These are phyloP conservation scores for Pulveroboletus sp. DNA, from an alignment of 1,284 basidiomycete species.

Conservation along the genomic window DNA sequence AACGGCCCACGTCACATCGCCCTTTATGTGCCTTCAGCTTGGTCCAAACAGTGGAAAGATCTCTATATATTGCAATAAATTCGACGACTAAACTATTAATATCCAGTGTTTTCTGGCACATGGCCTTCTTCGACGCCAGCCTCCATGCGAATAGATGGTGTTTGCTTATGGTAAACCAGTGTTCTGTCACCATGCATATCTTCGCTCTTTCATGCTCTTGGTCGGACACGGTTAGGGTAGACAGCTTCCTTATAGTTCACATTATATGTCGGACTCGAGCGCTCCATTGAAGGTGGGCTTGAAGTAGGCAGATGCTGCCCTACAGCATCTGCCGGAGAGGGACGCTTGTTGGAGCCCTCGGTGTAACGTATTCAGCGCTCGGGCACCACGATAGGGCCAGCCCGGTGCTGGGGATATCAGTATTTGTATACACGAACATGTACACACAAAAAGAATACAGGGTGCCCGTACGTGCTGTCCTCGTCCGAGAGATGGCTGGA, in stretches of 20 bases:
- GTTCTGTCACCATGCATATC: conserved; percentile 4
- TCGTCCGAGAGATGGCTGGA: background rate
- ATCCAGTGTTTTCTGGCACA: conserved; percentile 15
- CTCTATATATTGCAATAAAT: conserved; percentile 28
- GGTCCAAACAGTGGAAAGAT: conserved; percentile 17
- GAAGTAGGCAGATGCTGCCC: conserved; percentile 7
- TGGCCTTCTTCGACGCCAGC: conserved; percentile 9
- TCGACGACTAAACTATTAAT: conserved; percentile 27
- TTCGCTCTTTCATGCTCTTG: conserved; percentile 12
- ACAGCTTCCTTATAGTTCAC: conserved; percentile 26
- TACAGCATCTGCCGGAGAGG: background rate
- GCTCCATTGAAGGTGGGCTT: background rate
- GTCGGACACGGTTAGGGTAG: conserved; percentile 16
- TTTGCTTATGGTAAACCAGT: conserved; percentile 22
- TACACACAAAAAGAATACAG: background rate
- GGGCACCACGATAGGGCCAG: background rate
- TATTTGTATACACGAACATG: background rate
- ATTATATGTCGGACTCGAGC: conserved; percentile 21
- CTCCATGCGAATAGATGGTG: conserved; percentile 11
- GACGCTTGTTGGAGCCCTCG: background rate
- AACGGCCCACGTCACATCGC: conserved; percentile 5
- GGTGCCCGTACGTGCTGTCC: background rate
- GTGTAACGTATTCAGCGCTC: background rate
- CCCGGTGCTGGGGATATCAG: background rate
- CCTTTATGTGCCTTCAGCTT: conserved; percentile 9